Conservation (phyloP, 2,329 filamentous ascomycete genomes). For the Grosmannia clavigera region DNA sequence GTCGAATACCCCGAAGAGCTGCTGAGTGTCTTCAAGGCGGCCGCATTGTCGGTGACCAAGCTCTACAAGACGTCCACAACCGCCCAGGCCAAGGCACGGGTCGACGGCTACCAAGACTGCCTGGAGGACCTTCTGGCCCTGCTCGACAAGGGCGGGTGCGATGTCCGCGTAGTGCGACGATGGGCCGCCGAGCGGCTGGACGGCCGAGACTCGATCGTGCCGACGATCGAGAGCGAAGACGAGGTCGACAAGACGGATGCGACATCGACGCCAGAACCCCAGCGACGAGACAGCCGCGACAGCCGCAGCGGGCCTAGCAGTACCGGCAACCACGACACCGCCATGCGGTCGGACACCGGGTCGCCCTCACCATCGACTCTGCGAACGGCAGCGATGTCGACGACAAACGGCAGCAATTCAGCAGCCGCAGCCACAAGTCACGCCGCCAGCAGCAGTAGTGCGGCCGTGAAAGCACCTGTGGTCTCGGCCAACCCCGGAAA, state of each 20-base stretch:
- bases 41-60: slow-evolving; percentile 87
- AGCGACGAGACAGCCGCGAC: slow-evolving; percentile 12
- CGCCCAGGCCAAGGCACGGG: slow-evolving; percentile 61
- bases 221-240: slow-evolving; percentile 38
- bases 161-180: slow-evolving; percentile 50
- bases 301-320: slow-evolving; percentile 19
- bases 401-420: not conserved
- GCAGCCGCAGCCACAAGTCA: too few species aligned
- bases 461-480: not conserved
- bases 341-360: slow-evolving; percentile 25
- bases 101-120: slow-evolving; percentile 86
- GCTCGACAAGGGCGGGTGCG: slow-evolving; percentile 70
- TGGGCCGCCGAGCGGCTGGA: slow-evolving; percentile 61
- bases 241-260: slow-evolving; percentile 52
- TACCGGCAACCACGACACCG: slow-evolving; percentile 16
- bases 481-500: not conserved
- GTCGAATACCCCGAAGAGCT: slow-evolving; percentile 44
- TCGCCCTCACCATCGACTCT: slow-evolving; percentile 13
- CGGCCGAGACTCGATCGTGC: slow-evolving; percentile 41
- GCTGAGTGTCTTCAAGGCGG: slow-evolving; percentile 80
- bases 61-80: slow-evolving; percentile 85
- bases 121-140: slow-evolving; percentile 81
- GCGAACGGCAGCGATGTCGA: not conserved
- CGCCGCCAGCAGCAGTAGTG: not conserved
- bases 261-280: slow-evolving; percentile 44